Percentiles rank a stretch among this genome's conserved stretches.
Conservation (phyloP, 2,329 filamentous ascomycete genomes). For the Dactylellina leptospora region DNA sequence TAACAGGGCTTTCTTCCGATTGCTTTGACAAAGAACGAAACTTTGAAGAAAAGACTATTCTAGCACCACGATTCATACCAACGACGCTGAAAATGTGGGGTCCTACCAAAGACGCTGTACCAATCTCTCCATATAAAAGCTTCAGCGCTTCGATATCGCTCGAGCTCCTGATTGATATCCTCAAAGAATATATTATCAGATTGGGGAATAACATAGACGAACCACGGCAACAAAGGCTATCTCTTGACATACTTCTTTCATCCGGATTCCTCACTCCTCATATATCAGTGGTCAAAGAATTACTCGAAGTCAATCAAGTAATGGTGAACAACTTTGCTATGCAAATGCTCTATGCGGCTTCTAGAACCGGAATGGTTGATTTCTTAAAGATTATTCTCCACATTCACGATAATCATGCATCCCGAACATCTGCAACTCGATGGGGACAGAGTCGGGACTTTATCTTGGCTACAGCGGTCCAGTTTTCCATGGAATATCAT, state of each 20-base stretch:
- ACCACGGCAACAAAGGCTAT: not conserved
- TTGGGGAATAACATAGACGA: slow-evolving; percentile 20
- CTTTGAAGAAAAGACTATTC: too few species aligned
- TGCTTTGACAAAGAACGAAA: not conserved
- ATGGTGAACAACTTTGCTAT: slow-evolving; percentile 17
- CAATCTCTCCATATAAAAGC: not conserved
- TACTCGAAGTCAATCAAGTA: slow-evolving; percentile 4
- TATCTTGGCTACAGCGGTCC: slow-evolving; percentile 9
- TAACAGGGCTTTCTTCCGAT: not conserved
- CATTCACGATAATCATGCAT: not conserved
- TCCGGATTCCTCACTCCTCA: not conserved
- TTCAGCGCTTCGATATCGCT: not conserved
- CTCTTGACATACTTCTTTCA: not conserved
- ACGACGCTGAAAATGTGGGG: too few species aligned
- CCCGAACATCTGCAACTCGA: not conserved
- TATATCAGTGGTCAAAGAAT: not conserved
- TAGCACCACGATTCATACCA: too few species aligned
- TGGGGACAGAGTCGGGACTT: not conserved
- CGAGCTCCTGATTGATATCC: not conserved
- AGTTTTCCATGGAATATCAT: slow-evolving; percentile 13
- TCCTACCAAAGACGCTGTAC: not conserved
- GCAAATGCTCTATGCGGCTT: slow-evolving; percentile 13
- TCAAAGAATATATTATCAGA: slow-evolving; percentile 5
- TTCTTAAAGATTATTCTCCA: not conserved
- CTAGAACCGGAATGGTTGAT: slow-evolving; percentile 3